phyloP scores from a whole-genome alignment of 352 stramenopile species.

The Globisporangium abappressorium region DNA sequence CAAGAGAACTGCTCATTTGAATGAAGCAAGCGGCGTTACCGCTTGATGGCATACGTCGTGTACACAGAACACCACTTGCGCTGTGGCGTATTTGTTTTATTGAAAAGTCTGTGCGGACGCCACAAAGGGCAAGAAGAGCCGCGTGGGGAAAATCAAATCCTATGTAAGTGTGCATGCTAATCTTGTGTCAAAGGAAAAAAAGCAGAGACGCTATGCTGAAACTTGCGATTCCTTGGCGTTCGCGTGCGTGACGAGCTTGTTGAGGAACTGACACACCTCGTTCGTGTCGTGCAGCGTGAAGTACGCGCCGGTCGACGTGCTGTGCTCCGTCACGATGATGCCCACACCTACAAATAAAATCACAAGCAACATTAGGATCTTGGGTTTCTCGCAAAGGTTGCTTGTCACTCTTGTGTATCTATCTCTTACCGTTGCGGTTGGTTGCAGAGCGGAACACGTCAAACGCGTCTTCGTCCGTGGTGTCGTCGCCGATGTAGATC shows the following conservation, averaged over 20 bases:
- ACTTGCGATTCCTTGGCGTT: constrained; percentile 3
- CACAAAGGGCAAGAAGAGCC: background rate
- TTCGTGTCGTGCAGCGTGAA: constrained; percentile 79
- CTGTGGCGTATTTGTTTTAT: background rate
- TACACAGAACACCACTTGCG: background rate
- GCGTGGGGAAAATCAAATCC: background rate
- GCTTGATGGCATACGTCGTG: too few species aligned
- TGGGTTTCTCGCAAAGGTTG: background rate
- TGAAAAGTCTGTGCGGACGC: background rate
- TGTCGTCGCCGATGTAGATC: constrained; percentile 92
- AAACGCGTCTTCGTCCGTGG: constrained; percentile 87
- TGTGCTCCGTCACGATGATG: constrained; percentile 83
- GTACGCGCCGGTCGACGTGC: constrained; percentile 56
- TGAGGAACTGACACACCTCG: constrained; percentile 73
- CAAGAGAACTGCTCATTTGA: too few species aligned
- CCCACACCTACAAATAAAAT: constrained; percentile 41
- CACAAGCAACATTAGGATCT: background rate
- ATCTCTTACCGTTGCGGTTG: constrained; percentile 41
- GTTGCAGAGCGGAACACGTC: constrained; percentile 54
- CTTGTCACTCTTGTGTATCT: background rate
- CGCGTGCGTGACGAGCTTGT: constrained; percentile 49
- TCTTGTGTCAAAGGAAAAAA: background rate
- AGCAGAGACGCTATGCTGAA: constrained; percentile 12
- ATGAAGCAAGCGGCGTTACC: too few species aligned
- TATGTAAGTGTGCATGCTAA: background rate